phyloP scores from a whole-genome alignment of 31 red algal species.

The Pterothamnion heteromorphum region DNA sequence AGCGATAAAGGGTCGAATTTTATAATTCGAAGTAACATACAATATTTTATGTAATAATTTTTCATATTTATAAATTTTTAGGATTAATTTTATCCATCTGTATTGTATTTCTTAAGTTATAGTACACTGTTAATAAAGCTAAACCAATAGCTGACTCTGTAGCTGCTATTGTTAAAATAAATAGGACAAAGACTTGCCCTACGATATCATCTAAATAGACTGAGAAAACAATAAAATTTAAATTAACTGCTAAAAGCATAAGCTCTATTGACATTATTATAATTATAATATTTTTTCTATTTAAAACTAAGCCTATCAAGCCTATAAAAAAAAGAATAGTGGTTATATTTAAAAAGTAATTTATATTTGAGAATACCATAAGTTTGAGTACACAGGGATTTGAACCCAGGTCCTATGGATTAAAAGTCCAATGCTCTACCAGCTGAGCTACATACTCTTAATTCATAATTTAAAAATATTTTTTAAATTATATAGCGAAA shows the following conservation, averaged over 20 bases:
- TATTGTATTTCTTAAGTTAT: not conserved
- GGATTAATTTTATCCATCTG: not conserved
- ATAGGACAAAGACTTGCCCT: slow-evolving; percentile 15
- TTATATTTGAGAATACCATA: not conserved
- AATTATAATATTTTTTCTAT: slow-evolving; percentile 44
- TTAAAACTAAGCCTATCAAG: slow-evolving; percentile 3
- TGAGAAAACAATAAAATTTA: slow-evolving; percentile 37
- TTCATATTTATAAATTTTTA: not conserved
- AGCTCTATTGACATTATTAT: slow-evolving; percentile 42
- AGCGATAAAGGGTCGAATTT: slow-evolving; percentile 1
- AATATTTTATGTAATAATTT: not conserved
- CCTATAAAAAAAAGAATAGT: slow-evolving; percentile 49
- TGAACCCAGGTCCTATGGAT: slow-evolving; percentile 74
- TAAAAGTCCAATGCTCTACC: slow-evolving; percentile 84
- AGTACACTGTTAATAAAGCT: slow-evolving; percentile 28
- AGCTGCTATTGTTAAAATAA: slow-evolving; percentile 29
- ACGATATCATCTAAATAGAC: slow-evolving; percentile 36
- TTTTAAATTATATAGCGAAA: not conserved
- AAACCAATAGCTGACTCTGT: slow-evolving; percentile 14
- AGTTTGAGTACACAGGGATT: slow-evolving; percentile 16
- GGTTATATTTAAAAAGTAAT: slow-evolving; percentile 23
- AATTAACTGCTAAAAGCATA: not conserved
- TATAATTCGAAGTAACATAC: not conserved
- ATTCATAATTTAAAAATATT: not conserved
- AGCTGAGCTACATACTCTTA: slow-evolving; percentile 63